These are phyloP conservation scores for Cucurbita maxima DNA, from an alignment of 306 rosid genomes.

Conservation along the genomic window DNA sequence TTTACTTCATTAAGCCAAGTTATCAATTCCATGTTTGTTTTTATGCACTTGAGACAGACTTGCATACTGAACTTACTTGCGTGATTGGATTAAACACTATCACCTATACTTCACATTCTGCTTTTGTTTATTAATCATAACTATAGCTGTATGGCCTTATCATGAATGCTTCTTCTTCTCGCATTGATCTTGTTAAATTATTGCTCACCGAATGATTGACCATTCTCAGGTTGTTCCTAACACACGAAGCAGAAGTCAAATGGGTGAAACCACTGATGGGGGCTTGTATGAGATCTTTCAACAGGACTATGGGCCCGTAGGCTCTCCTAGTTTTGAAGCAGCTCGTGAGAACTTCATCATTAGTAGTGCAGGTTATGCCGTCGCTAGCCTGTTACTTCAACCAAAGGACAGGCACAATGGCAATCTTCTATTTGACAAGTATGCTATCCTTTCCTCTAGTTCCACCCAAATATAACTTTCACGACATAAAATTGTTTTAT, in stretches of 20 bases:
- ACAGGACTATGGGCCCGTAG: conserved; percentile 89
- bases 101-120: neutral
- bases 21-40: neutral
- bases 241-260: conserved; percentile 89
- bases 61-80: neutral
- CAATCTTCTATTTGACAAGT: conserved; percentile 81
- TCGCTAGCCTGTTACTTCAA: conserved; percentile 91
- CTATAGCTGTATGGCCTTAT: neutral
- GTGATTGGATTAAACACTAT: neutral
- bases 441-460: conserved; percentile 13
- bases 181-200: neutral
- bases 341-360: conserved; percentile 90
- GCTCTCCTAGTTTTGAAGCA: conserved; percentile 68
- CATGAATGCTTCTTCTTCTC: neutral
- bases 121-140: neutral
- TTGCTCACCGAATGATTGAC: neutral
- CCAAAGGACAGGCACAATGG: conserved; percentile 99
- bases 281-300: conserved; percentile 94
- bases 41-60: neutral
- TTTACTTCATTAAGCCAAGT: neutral
- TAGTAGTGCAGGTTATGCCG: conserved; percentile 98
- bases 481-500: neutral
- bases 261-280: conserved; percentile 99
- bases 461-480: neutral
- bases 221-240: conserved; percentile 79